These are phyloP conservation scores for Phialophora tarda DNA, from an alignment of 2,329 filamentous ascomycete species.

Conservation along the genomic window DNA sequence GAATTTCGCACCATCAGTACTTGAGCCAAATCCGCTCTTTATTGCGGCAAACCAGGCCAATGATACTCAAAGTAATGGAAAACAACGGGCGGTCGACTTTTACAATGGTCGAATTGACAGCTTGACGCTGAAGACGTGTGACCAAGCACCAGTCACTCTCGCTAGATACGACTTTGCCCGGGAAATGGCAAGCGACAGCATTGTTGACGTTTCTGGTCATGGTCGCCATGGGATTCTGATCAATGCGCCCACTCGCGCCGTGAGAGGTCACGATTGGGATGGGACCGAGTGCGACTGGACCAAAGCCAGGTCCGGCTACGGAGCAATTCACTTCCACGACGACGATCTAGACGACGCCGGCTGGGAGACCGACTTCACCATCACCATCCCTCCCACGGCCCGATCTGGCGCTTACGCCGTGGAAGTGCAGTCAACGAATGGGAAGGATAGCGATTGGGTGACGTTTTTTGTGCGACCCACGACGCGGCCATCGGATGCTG, in stretches of 20 bases:
- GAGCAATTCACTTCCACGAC: constrained; percentile 50
- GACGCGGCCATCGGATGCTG: not conserved
- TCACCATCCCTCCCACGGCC: constrained; percentile 38
- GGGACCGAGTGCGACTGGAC: constrained; percentile 45
- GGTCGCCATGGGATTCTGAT: constrained; percentile 41
- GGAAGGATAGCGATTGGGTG: constrained; percentile 40
- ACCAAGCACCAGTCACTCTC: not conserved
- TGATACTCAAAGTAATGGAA: too few species aligned
- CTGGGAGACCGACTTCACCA: constrained; percentile 45
- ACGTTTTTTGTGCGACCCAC: constrained; percentile 47
- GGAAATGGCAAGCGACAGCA: constrained; percentile 32
- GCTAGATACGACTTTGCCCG: constrained; percentile 27
- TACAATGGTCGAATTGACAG: constrained; percentile 30
- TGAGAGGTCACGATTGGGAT: constrained; percentile 46
- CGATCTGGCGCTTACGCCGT: constrained; percentile 44
- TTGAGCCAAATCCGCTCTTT: too few species aligned
- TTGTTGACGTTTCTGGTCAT: constrained; percentile 41
- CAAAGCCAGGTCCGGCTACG: constrained; percentile 44
- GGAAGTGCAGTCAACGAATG: constrained; percentile 35
- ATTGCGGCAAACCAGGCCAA: too few species aligned
- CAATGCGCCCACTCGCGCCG: constrained; percentile 46
- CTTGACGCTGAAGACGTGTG: constrained; percentile 1
- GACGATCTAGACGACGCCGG: constrained; percentile 48
- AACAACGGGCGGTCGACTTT: not conserved
- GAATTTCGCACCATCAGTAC: too few species aligned